These are phyloP conservation scores for Candida boidinii DNA, from an alignment of 805 yeast genomes.

Conservation along the genomic window DNA sequence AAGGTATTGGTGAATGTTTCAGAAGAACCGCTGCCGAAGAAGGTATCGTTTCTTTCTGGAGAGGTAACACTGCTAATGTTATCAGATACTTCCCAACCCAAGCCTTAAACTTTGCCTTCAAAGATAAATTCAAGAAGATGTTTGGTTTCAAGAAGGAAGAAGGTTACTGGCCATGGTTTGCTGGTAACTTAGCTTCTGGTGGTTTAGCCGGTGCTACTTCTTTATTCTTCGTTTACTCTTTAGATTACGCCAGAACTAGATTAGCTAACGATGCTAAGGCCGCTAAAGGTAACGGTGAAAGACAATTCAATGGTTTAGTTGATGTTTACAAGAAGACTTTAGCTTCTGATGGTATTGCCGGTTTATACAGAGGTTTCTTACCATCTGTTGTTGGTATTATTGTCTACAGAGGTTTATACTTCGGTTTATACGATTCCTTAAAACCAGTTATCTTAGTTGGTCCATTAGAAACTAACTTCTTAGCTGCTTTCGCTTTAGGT, in stretches of 20 bases:
- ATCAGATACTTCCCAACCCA: constrained; percentile 99
- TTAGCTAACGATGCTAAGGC: constrained; percentile 97
- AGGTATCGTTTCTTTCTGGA: constrained; percentile 93
- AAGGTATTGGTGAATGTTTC: constrained; percentile 92
- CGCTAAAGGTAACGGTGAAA: constrained; percentile 75
- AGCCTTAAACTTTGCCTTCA: constrained; percentile 97
- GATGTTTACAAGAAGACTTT: constrained; percentile 96
- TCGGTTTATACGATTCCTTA: constrained; percentile 94
- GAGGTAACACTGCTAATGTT: constrained; percentile 99
- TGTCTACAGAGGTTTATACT: constrained; percentile 99
- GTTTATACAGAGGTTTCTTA: constrained; percentile 98
- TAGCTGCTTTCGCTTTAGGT: constrained; percentile 93
- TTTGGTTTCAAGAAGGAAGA: constrained; percentile 97
- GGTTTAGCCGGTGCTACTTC: constrained; percentile 98
- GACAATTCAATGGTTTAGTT: constrained; percentile 95
- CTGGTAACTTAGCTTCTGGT: constrained; percentile 98
- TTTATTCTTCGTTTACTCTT: constrained; percentile 86
- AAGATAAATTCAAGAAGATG: constrained; percentile 91
- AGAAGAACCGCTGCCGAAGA: constrained; percentile 88
- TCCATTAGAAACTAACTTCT: constrained; percentile 88
- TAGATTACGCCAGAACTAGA: constrained; percentile 98
- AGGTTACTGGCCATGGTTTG: constrained; percentile 88
- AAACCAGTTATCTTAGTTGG: constrained; percentile 94
- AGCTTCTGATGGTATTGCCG: constrained; percentile 94
- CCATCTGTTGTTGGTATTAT: constrained; percentile 96